Percentiles rank a stretch among this genome's conserved stretches.
phyloP scores from a whole-genome alignment of 805 yeast species.

The Cyberlindnera petersonii region DNA sequence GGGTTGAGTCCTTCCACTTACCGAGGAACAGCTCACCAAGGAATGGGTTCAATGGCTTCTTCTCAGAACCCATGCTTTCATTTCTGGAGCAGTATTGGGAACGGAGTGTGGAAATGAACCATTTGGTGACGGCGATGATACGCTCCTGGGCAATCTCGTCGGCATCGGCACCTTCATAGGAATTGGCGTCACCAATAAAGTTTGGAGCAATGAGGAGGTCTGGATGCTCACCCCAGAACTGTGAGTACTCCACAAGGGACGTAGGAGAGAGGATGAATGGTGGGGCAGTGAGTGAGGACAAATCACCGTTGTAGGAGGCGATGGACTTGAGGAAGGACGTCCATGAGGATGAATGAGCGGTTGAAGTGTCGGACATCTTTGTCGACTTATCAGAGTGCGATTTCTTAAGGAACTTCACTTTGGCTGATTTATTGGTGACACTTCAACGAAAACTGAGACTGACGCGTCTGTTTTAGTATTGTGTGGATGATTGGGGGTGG shows the following conservation, averaged over 20 bases:
- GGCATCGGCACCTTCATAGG: slow-evolving; percentile 18
- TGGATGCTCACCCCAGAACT: slow-evolving; percentile 94
- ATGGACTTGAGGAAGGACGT: slow-evolving; percentile 85
- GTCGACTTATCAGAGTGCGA: neutral
- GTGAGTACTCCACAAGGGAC: slow-evolving; percentile 86
- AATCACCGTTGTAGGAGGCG: slow-evolving; percentile 89
- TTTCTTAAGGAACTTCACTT: slow-evolving; percentile 23
- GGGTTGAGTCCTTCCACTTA: slow-evolving; percentile 62
- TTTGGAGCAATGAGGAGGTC: slow-evolving; percentile 75
- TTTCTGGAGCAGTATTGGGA: slow-evolving; percentile 92
- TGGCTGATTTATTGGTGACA: slow-evolving; percentile 12
- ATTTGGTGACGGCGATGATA: slow-evolving; percentile 75
- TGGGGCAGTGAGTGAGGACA: slow-evolving; percentile 93
- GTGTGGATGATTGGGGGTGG: no score
- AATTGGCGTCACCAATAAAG: slow-evolving; percentile 37
- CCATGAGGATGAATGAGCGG: slow-evolving; percentile 65
- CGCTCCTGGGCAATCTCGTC: slow-evolving; percentile 58
- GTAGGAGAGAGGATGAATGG: slow-evolving; percentile 92
- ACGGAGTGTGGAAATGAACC: slow-evolving; percentile 89
- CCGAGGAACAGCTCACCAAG: slow-evolving; percentile 93
- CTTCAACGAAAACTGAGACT: no score
- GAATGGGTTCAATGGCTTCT: slow-evolving; percentile 95
- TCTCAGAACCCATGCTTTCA: slow-evolving; percentile 91
- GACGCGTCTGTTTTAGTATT: no score
- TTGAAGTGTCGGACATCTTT: slow-evolving; percentile 24